Conservation (phyloP, 306 rosid genomes). For the Elaeagnus macrophylla region DNA sequence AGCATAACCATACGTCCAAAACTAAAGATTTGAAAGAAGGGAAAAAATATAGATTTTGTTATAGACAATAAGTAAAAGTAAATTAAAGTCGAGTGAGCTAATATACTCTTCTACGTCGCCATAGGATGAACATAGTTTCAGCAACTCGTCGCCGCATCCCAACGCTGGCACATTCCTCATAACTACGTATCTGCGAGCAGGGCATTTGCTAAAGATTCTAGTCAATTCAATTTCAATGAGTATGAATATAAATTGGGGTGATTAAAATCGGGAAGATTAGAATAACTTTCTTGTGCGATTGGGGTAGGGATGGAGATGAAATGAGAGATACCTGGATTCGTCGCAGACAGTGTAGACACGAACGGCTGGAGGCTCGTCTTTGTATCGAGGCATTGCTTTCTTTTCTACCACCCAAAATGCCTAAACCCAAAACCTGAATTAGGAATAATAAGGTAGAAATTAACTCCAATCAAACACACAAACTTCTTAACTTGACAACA, state of each 20-base stretch:
- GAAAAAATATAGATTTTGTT: too few relatives aligned
- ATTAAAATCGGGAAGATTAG: background rate
- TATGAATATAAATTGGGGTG: background rate
- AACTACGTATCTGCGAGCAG: slow-evolving; percentile 49
- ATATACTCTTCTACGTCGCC: slow-evolving; percentile 76
- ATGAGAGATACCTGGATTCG: slow-evolving; percentile 55
- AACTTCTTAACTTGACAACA: too few relatives aligned
- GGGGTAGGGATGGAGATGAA: background rate
- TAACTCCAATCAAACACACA: too few relatives aligned
- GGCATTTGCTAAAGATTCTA: background rate
- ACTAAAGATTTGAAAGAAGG: background rate
- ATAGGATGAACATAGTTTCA: slow-evolving; percentile 53
- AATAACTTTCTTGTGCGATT: too few relatives aligned
- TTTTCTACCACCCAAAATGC: too few relatives aligned
- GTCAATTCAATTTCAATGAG: background rate
- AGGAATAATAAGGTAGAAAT: too few relatives aligned
- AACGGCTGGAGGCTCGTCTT: slow-evolving; percentile 58
- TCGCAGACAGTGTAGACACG: slow-evolving; percentile 78
- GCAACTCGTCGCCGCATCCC: slow-evolving; percentile 77
- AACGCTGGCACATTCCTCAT: slow-evolving; percentile 78
- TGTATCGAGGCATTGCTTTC: slow-evolving; percentile 51
- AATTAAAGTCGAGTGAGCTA: too few relatives aligned
- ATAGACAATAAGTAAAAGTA: background rate
- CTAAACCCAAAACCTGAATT: too few relatives aligned
- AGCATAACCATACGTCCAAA: background rate